phyloP scores from a whole-genome alignment of 1,139 yeast species.

The Magnusiomyces ingens region DNA sequence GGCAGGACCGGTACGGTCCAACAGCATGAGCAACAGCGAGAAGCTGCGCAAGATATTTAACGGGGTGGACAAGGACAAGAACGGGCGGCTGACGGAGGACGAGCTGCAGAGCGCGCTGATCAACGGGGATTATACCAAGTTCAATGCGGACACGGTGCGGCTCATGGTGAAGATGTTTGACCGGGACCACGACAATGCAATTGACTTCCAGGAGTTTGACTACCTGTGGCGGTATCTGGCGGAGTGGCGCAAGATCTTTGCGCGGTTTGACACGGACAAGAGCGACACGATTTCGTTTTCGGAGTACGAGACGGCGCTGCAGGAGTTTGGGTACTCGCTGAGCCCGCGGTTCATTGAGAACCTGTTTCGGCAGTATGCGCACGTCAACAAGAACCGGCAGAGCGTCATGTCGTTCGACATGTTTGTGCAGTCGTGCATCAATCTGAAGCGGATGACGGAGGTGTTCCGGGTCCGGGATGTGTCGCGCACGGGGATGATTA shows the following conservation, averaged over 20 bases:
- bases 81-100: conserved; percentile 51
- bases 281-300: conserved; percentile 60
- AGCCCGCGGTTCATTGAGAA: conserved; percentile 56
- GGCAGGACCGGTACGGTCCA: not conserved
- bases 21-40: conserved; percentile 9
- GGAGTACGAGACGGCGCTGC: conserved; percentile 61
- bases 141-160: conserved; percentile 54
- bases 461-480: conserved; percentile 70
- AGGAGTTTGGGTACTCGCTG: conserved; percentile 62
- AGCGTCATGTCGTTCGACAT: conserved; percentile 71
- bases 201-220: conserved; percentile 61
- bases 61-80: conserved; percentile 29
- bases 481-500: conserved; percentile 71
- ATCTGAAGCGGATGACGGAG: conserved; percentile 70
- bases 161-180: conserved; percentile 64
- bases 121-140: conserved; percentile 56
- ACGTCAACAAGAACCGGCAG: conserved; percentile 37
- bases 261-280: conserved; percentile 54
- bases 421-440: conserved; percentile 74
- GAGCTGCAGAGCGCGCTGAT: conserved; percentile 59
- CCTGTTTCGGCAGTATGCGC: conserved; percentile 53
- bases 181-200: conserved; percentile 41
- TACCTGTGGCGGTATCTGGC: conserved; percentile 65
- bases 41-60: conserved; percentile 25
- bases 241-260: conserved; percentile 64